Evolutionary conservation across 2,329 filamentous ascomycete species (phyloP), one percentile per base, ranked within the genome.

Genomic region (Stagonosporopsis tanaceti): DNA sequence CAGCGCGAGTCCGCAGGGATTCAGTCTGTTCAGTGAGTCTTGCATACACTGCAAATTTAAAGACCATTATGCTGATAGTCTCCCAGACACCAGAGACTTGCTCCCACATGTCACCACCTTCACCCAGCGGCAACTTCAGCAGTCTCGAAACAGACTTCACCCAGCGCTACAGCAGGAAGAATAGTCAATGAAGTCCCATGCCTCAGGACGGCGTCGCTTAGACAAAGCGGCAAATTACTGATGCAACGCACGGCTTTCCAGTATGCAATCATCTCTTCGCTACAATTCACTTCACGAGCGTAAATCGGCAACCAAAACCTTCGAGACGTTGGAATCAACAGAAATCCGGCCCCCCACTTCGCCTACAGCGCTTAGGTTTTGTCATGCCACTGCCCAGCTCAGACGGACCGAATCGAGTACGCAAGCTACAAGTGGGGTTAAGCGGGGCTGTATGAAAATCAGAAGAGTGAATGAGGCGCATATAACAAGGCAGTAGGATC

Each of bases 141-240:
- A 50, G 54, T 6, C 61, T 73, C 25, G 70, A 74, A 54, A 74
- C 71, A 7, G 71, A 74, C 50, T 74, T 71, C 45, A 74, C 71
- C 2, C 55, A 63, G 24, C 48, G 50, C 12, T 74, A 61, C 53
- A 63, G 63, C 46, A 59, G 65, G n/a, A 61, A 59, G 30, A 48
- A 40, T 42, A 57, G 54, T 37, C 54, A 53, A 53, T 57, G 45
- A 57, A 35, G 1, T 6, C 24, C 14, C 24, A 28, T 27, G 25
- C n/a, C 14, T 22, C 27, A 30, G 27, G 22, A 7, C 3, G 15
- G n/a, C 17, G 7, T n/a, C 25, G 8, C 25, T 7, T 14, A 12
- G 15, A 12, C 17, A 22, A 32, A 17, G 27, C 35, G n/a, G 25
- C 28, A 17, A 15, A n/a, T 24, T 11, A 14, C 1, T 39, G 35